Base-by-base conservation (phyloP, 495 filamentous ascomycete genomes). In the Aspergillus biplanus region DNA sequence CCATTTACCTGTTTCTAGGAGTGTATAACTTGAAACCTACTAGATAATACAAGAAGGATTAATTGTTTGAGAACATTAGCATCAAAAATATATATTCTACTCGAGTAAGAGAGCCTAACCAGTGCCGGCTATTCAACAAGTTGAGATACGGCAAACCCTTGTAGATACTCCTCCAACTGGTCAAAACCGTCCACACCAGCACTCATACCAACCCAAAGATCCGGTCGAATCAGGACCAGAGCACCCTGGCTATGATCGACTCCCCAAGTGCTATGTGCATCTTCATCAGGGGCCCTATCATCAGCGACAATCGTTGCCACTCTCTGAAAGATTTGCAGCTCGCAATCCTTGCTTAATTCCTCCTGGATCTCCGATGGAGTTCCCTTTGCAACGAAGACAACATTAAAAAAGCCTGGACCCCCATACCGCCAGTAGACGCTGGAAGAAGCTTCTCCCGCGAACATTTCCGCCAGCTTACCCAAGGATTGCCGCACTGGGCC, bases 351-450 rank as follows among this genome's bases (percentile, higher is more conserved):
- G 4, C n/a, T 9, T 4, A 8, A 63, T 42, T 1, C 44, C 2
- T 9, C 13, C 1, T 54, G 35, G 11, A 46, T 21, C 18, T 63
- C 39, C 18, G 21, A 57, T 7, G 61, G 61, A 7, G 54, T 16
- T 18, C 33, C 53, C 16, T 76, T 77, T 6, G 69, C 63, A 21
- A 77, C 66, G 1, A 78, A 47, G 5, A 78, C 16, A 31, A 75
- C 39, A 35, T 76, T 74, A 62, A 78, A 77, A 13, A 62, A 54
- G 7, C 60, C 37, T 3, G 44, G 13, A 7, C 66, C 71, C 12
- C 75, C 75, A 42, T 52, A 77, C 1, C 63, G 64, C 1, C 13
- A 12, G 50, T 67, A 75, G 58, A 77, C n/a, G n/a, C n/a, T n/a
- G n/a, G n/a, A 76, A 13, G 66, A 58, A 9, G n/a, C 12, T 2